Conservation (phyloP, 805 yeast species). For the Saccharomycopsis sp. region DNA sequence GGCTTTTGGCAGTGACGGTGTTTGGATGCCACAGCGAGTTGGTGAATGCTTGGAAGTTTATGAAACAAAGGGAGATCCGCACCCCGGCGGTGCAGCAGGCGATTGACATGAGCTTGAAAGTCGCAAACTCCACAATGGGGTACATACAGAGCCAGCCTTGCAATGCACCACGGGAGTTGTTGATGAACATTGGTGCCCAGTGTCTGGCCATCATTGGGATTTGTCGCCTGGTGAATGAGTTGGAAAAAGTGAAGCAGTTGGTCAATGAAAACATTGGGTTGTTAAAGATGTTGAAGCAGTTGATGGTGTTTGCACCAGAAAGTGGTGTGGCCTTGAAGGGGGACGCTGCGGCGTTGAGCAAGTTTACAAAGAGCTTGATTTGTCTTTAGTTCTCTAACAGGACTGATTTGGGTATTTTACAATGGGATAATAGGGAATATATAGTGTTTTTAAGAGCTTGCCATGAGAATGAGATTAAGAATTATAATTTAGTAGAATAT, state of each 20-base stretch:
- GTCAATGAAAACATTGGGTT: background rate
- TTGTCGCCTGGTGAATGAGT: too few relatives aligned
- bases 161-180: background rate
- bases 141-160: background rate
- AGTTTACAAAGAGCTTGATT: conserved; percentile 1
- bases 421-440: background rate
- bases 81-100: background rate
- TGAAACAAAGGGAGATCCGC: conserved; percentile 23
- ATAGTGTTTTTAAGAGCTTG: background rate
- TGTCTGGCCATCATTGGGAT: too few relatives aligned
- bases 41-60: conserved; percentile 33
- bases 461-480: background rate
- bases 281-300: background rate
- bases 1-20: conserved; percentile 35
- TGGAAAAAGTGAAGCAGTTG: too few relatives aligned
- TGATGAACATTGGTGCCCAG: background rate
- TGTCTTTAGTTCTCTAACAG: too few relatives aligned
- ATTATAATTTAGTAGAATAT: background rate
- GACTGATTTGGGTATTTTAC: background rate
- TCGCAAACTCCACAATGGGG: background rate
- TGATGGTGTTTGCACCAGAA: background rate
- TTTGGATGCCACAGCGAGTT: conserved; percentile 39
- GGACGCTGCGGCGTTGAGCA: conserved; percentile 2
- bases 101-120: background rate
- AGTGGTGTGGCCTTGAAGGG: conserved; percentile 1